Evolutionary conservation across 768 basidiomycete species (phyloP).

Genomic region (Gloeophyllum trabeum): DNA sequence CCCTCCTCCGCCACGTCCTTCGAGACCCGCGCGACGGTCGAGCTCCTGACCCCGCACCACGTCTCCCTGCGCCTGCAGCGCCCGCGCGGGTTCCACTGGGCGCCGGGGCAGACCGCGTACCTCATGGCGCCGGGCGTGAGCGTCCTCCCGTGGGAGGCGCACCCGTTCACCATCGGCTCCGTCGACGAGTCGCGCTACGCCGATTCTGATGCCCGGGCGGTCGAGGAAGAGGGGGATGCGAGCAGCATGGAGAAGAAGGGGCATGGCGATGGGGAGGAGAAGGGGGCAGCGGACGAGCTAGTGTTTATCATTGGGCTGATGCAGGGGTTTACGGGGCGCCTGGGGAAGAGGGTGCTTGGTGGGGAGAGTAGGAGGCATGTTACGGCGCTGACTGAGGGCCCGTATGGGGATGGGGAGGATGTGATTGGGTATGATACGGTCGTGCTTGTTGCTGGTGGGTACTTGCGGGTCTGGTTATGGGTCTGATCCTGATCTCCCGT

Average conservation of each 20-base stretch:
- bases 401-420: not conserved
- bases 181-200: not conserved
- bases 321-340: not conserved
- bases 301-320: not conserved
- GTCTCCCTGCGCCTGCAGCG: not conserved
- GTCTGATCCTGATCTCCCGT: too few species aligned
- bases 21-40: not conserved
- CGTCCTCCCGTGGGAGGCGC: not conserved
- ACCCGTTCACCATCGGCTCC: not conserved
- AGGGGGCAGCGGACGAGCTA: not conserved
- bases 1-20: not conserved
- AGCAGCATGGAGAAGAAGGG: too few species aligned
- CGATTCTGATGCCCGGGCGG: not conserved
- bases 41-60: not conserved
- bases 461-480: too few species aligned
- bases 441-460: not conserved
- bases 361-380: not conserved
- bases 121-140: not conserved
- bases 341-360: not conserved
- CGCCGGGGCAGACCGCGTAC: not conserved
- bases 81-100: not conserved
- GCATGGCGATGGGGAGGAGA: not conserved
- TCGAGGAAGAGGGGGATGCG: too few species aligned
- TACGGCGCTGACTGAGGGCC: not conserved
- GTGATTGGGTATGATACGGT: not conserved